These are phyloP conservation scores for Actinomortierella wolfii DNA, from an alignment of 371 early-diverging fungal genomes.

Conservation along the genomic window DNA sequence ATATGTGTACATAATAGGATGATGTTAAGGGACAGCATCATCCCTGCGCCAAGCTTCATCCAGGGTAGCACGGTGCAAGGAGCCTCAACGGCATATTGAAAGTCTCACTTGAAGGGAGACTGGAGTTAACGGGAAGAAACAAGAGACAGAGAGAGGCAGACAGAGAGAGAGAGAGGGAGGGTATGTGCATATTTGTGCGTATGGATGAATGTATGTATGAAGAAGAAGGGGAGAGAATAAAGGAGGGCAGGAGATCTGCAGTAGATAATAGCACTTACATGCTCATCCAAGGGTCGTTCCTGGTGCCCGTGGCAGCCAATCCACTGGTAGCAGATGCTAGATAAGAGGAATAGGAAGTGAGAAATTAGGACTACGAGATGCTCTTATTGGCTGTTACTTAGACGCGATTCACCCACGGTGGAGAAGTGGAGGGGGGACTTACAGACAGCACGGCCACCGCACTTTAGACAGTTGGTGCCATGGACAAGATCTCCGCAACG, in stretches of 20 bases:
- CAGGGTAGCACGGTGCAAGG: too few species aligned
- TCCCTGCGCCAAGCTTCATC: too few species aligned
- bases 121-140: too few species aligned
- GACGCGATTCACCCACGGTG: neutral
- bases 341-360: neutral
- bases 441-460: constrained; percentile 65
- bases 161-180: too few species aligned
- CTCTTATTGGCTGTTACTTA: neutral
- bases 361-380: neutral
- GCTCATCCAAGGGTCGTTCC: constrained; percentile 46
- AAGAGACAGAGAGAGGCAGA: too few species aligned
- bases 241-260: too few species aligned
- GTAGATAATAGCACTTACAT: constrained; percentile 11
- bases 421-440: constrained; percentile 12
- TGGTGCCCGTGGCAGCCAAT: constrained; percentile 38
- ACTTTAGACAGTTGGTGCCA: constrained; percentile 59
- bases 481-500: constrained; percentile 62
- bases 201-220: too few species aligned
- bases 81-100: too few species aligned
- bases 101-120: too few species aligned
- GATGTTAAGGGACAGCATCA: too few species aligned
- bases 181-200: too few species aligned
- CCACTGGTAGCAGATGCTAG: constrained; percentile 57
- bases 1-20: too few species aligned
- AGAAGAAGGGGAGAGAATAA: neutral